Evolutionary conservation across 2,329 filamentous ascomycete species (phyloP), one percentile per base, ranked within the genome.

Genomic region (Hypoxylon sp.): DNA sequence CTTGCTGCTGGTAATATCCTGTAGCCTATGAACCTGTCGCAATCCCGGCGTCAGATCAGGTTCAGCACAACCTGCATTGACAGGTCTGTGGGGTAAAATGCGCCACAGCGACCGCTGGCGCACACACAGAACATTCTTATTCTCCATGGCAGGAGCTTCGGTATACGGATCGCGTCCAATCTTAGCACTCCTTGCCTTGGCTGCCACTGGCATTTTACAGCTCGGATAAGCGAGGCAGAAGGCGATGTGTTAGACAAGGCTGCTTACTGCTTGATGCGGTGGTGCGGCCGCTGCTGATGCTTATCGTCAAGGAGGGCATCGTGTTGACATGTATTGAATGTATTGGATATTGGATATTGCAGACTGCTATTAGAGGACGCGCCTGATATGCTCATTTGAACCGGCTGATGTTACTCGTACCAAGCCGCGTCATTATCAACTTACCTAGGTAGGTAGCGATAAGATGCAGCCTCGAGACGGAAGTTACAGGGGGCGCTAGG

Each of bases 71-170:
- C 68, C 58, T 65, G 69, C 69, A 70, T 70, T 67, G 70, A 64
- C 57, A 69, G 58, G 57, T 70, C 67, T 71, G 71, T 72, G 70
- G 70, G 69, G 70, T 72, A 71, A 63, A 71, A 63, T 64, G 63
- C 59, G 65, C 58, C 65, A 61, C 58, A 48, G 53, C 17, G 34
- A 54, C 49, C 46, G 47, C 53, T 58, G 62, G 56, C 62, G 56
- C 48, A 61, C 61, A 53, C 57, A n/a, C n/a, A n/a, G n/a, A n/a
- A n/a, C n/a, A 62, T 48, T 44, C 51, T 11, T 56, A 44, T 59
- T 49, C 20, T 37, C 48, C 30, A 59, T 28, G 48, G 30, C 48
- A 48, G 37, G 47, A 55, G 52, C 39, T 49, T 37, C 26, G 51
- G 39, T 57, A 48, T 39, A 52, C 50, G 47, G 50, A 55, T 41